These are phyloP conservation scores for Parietichytrium sp. DNA, from an alignment of 108 stramenopile genomes.

Conservation along the genomic window DNA sequence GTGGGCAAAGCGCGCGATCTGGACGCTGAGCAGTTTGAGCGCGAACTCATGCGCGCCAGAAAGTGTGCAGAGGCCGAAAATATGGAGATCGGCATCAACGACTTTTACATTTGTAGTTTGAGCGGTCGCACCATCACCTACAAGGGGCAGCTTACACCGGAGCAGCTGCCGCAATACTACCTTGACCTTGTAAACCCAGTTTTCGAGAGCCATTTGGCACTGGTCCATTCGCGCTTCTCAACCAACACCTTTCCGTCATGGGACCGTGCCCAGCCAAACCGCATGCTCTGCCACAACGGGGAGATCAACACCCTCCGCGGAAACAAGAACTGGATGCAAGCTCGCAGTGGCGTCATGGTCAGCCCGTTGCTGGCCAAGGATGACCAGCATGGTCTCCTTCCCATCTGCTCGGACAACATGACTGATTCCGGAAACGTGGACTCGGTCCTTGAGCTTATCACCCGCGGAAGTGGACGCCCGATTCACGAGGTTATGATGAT, in stretches of 20 bases:
- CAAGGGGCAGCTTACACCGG: constrained; percentile 92
- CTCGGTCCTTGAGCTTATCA: constrained; percentile 83
- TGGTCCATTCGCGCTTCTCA: constrained; percentile 88
- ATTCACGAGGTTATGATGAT: constrained; percentile 89
- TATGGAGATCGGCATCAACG: constrained; percentile 28
- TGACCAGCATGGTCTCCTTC: constrained; percentile 58
- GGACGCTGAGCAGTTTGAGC: constrained; percentile 79
- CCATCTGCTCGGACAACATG: constrained; percentile 83
- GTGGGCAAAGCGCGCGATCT: constrained; percentile 77
- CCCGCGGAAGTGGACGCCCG: constrained; percentile 80
- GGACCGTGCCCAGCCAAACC: constrained; percentile 92
- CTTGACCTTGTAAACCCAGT: constrained; percentile 77
- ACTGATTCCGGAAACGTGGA: constrained; percentile 95
- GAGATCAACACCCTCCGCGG: constrained; percentile 93
- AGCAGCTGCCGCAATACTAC: constrained; percentile 86
- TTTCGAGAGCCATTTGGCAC: constrained; percentile 79
- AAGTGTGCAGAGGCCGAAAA: constrained; percentile 81
- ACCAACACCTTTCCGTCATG: constrained; percentile 93
- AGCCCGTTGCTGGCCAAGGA: constrained; percentile 74
- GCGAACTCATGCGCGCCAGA: constrained; percentile 76
- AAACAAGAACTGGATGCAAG: constrained; percentile 97
- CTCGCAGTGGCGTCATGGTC: constrained; percentile 88
- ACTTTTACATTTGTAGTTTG: constrained; percentile 85
- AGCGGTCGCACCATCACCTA: constrained; percentile 81
- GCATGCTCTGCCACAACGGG: constrained; percentile 96